Evolutionary conservation across 352 stramenopile species (phyloP).

Genomic region (Phytopythium mirpurense): DNA sequence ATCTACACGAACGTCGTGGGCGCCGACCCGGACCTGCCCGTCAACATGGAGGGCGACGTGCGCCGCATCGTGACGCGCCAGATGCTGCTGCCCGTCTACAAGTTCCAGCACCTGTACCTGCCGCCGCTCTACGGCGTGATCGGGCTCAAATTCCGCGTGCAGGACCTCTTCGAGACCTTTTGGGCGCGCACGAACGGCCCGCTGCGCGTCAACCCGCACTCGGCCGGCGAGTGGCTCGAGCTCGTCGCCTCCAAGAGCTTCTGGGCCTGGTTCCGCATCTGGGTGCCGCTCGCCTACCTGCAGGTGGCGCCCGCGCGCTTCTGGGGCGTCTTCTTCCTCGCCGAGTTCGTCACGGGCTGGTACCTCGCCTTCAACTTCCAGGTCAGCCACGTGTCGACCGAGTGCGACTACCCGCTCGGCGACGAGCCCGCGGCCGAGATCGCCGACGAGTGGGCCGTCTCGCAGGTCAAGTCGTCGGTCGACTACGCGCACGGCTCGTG

Average conservation of each 20-base stretch:
- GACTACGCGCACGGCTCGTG: slow-evolving; percentile 87
- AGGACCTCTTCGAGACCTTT: slow-evolving; percentile 90
- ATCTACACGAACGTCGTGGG: slow-evolving; percentile 94
- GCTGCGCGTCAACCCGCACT: slow-evolving; percentile 89
- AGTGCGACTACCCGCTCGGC: slow-evolving; percentile 85
- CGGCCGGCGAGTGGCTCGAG: slow-evolving; percentile 64
- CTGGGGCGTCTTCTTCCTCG: slow-evolving; percentile 79
- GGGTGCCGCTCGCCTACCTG: slow-evolving; percentile 78
- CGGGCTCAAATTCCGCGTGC: slow-evolving; percentile 91
- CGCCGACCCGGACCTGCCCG: slow-evolving; percentile 91
- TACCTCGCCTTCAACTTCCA: slow-evolving; percentile 94
- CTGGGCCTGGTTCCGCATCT: slow-evolving; percentile 89
- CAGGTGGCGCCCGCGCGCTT: slow-evolving; percentile 52
- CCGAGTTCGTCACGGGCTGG: slow-evolving; percentile 89
- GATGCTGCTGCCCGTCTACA: slow-evolving; percentile 81
- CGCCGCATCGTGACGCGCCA: slow-evolving; percentile 85
- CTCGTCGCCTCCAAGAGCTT: slow-evolving; percentile 88
- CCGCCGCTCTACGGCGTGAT: slow-evolving; percentile 93
- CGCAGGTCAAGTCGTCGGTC: slow-evolving; percentile 93
- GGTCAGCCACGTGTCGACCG: slow-evolving; percentile 87
- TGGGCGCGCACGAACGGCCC: slow-evolving; percentile 82
- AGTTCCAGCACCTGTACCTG: slow-evolving; percentile 92
- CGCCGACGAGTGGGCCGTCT: slow-evolving; percentile 89
- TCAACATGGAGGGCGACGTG: slow-evolving; percentile 84
- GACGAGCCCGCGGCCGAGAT: slow-evolving; percentile 57